Base-by-base conservation (phyloP, 495 filamentous ascomycete species). In the Aspergillus incahuasiensis region DNA sequence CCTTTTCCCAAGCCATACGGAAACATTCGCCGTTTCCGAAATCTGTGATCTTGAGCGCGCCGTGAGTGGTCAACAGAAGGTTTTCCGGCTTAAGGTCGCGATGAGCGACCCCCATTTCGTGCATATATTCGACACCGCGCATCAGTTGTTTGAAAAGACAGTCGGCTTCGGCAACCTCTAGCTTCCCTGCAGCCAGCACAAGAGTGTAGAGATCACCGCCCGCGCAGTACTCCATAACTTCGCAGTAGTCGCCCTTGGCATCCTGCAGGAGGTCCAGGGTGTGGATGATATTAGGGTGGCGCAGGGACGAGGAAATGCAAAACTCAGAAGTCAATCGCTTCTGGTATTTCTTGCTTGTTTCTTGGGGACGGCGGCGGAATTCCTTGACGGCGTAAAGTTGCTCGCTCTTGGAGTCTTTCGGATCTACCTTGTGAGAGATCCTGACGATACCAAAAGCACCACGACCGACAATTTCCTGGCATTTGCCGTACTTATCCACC, bases 121-220 rank as follows among this genome's bases (percentile, higher is more conserved):
- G 94, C 83, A 99, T 90, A 70, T 99, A 99, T 69, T 97, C 92
- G 41, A 99, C 95, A 28, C 95, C 94, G 47, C 95, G 91, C 95
- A 99, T 97, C 62, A 99, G 82, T 71, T 99, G 94, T 75, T 97
- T 96, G 80, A 99, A 99, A 69, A 91, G 95, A 74, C 94, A 99
- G 71, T 99, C 94, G 24, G 94, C 94, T 69, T 99, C 94, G 39
- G 80, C 69, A 53, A 95, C 92, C 63, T 97, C 94, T 45, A 99
- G 82, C 67, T 95, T 96, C 24, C 90, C 91, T 20, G 92, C 90
- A 11, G 92, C 83, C 43, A 99, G 85, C 21, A 97, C 87, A 19
- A 99, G 79, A 0, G 91, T 96, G 72, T 99, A 99, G 19, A 99
- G 81, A 73, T 99, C 94, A 34, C 94, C 94, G 51, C 94, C 94